phyloP scores from a whole-genome alignment of 1,284 basidiomycete genomes.

The Hemileia vastatrix region DNA sequence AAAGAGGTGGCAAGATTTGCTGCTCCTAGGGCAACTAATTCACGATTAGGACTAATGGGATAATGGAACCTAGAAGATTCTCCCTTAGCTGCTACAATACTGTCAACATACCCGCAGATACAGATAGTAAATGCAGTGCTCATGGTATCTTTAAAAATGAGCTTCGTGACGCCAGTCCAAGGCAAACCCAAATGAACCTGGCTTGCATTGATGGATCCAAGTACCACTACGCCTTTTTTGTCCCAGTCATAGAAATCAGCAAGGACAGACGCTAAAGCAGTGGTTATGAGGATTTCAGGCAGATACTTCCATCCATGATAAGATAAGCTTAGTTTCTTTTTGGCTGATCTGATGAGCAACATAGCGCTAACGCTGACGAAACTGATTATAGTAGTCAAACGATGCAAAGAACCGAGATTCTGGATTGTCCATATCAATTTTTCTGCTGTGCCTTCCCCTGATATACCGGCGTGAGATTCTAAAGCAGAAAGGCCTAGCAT shows the following conservation, averaged over 20 bases:
- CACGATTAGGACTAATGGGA: conserved; percentile 79
- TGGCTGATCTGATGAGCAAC: conserved; percentile 54
- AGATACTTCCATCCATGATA: conserved; percentile 69
- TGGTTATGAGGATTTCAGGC: conserved; percentile 64
- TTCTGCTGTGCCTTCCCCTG: conserved; percentile 56
- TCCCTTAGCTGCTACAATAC: conserved; percentile 76
- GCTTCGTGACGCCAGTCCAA: conserved; percentile 14
- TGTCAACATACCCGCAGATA: conserved; percentile 51
- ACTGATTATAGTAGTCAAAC: conserved; percentile 61
- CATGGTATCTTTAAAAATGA: conserved; percentile 13
- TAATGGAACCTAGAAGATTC: conserved; percentile 72
- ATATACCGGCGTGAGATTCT: conserved; percentile 51
- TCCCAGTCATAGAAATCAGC: conserved; percentile 67
- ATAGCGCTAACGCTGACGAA: conserved; percentile 53
- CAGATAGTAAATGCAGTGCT: conserved; percentile 21
- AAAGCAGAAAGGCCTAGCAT: conserved; percentile 59
- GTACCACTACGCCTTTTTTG: conserved; percentile 62
- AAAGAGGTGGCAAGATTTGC: conserved; percentile 21
- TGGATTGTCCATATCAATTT: conserved; percentile 68
- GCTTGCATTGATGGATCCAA: conserved; percentile 50
- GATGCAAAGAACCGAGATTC: conserved; percentile 56
- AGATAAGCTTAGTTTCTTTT: conserved; percentile 52
- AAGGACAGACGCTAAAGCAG: conserved; percentile 58
- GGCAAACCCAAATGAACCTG: conserved; percentile 15
- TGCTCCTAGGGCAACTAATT: conserved; percentile 65